phyloP scores from a whole-genome alignment of 306 rosid species.

The Pterocarpus macrocarpus region DNA sequence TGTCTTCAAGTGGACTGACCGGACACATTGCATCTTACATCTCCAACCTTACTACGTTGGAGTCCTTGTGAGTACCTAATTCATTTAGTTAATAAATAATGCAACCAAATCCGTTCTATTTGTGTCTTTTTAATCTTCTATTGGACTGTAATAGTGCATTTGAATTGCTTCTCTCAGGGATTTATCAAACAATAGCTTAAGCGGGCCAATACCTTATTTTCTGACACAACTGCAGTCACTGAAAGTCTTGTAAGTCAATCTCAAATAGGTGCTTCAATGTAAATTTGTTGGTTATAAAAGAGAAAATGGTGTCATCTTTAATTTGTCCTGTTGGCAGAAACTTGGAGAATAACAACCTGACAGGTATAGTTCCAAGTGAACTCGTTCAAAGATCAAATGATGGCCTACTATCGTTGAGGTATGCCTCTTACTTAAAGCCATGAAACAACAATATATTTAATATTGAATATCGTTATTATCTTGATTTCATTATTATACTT shows the following conservation, averaged over 20 bases:
- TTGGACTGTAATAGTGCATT: background rate
- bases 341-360: conserved; percentile 53
- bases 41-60: conserved; percentile 52
- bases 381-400: conserved; percentile 49
- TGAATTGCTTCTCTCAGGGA: background rate
- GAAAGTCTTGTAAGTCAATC: background rate
- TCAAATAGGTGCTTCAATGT: background rate
- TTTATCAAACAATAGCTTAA: background rate
- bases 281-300: background rate
- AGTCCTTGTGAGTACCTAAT: conserved; percentile 56
- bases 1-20: conserved; percentile 58
- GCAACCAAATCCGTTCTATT: background rate
- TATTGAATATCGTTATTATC: background rate
- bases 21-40: conserved; percentile 56
- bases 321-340: conserved; percentile 46
- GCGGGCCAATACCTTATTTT: background rate
- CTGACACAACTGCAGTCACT: background rate
- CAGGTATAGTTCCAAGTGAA: conserved; percentile 49
- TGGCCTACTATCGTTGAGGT: conserved; percentile 61
- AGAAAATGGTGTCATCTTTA: background rate
- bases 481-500: background rate
- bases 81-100: background rate
- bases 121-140: background rate
- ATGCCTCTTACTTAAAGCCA: conserved; percentile 3
- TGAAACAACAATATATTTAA: background rate